Evolutionary conservation across 2,329 filamentous ascomycete genomes (phyloP), one percentile per base, ranked within the genome.

Genomic region (Colletotrichum sidae): DNA sequence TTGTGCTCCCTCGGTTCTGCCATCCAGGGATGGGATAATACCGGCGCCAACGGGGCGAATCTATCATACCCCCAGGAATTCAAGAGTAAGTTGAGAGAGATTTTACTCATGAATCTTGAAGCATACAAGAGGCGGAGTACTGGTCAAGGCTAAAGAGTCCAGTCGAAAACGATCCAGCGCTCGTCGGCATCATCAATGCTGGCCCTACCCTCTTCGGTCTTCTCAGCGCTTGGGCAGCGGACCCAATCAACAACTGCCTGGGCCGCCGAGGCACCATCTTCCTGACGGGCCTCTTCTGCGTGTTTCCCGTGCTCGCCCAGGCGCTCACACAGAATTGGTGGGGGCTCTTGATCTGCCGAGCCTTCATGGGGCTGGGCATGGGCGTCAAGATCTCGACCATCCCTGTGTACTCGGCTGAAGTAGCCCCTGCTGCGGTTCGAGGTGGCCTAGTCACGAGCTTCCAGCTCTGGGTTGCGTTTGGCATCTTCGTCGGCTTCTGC

Each of bases 401-500:
- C 0, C 92, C 92, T 0, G 88, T 94, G 25, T 94, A 92, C 70
- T 88, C 90, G 0, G 91, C 91, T 1, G 91, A 94, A 74, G 91
- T 87, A 49, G 84, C 89, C 0, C 91, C 91, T 0, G 88, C 90
- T 2, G 75, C 81, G 5, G 88, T 93, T 56, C 85, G 91, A 71
- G 90, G 91, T 69, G 91, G 90, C n/a, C 80, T 96, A 6, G 92
- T 94, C 67, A 95, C 95, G 91, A 76, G 73, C 2, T 69, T 90
- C 88, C 68, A 95, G 92, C 91, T 84, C 55, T 91, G 88, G 86
- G 88, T 85, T 4, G 84, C 84, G 0, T 86, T 89, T 64, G 80
- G 81, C 55, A 83, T 83, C 70, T 74, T 80, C 60, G 68, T 80
- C 33, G 90, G 88, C 11, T 86, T 84, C 68, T 83, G 79, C 64